phyloP scores from a whole-genome alignment of 2,329 filamentous ascomycete species.

The Aspergillus chevalieri region DNA sequence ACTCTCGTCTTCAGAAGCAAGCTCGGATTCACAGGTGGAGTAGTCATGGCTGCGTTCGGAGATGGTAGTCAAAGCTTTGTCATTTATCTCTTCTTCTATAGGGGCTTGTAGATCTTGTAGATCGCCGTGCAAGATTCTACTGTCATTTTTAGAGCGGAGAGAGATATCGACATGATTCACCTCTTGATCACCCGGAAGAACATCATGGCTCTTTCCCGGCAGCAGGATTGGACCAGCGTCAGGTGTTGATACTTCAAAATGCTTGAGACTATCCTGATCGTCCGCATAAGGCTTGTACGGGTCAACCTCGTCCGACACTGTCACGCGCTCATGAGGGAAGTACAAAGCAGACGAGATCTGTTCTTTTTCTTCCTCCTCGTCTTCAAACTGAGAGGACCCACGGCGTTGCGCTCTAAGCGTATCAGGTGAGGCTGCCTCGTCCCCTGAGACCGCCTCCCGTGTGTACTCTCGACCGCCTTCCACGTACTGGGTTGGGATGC shows the following conservation, averaged over 20 bases:
- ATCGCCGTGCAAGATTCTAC: constrained; percentile 56
- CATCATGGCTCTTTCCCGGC: constrained; percentile 17
- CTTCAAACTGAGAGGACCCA: constrained; percentile 34
- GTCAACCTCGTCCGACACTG: constrained; percentile 25
- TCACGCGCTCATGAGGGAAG: constrained; percentile 54
- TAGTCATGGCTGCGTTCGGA: constrained; percentile 31
- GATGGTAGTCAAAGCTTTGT: constrained; percentile 30
- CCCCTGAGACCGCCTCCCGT: constrained; percentile 11
- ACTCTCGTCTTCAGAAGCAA: constrained; percentile 38
- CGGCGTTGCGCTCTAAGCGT: constrained; percentile 17
- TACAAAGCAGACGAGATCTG: constrained; percentile 61
- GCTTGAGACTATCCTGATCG: constrained; percentile 15
- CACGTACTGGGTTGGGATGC: constrained; percentile 32
- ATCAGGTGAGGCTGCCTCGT: constrained; percentile 16
- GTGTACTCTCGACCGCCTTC: constrained; percentile 28
- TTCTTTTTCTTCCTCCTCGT: constrained; percentile 57
- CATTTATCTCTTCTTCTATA: constrained; percentile 29
- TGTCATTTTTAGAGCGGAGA: constrained; percentile 55
- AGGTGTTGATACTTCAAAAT: constrained; percentile 19
- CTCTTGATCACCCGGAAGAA: constrained; percentile 21
- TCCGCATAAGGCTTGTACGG: constrained; percentile 15
- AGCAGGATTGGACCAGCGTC: constrained; percentile 24
- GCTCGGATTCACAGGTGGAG: constrained; percentile 42
- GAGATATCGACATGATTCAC: constrained; percentile 56
- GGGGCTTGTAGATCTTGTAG: constrained; percentile 38